phyloP scores from a whole-genome alignment of 2,329 filamentous ascomycete genomes.

The Didymella pinodella region DNA sequence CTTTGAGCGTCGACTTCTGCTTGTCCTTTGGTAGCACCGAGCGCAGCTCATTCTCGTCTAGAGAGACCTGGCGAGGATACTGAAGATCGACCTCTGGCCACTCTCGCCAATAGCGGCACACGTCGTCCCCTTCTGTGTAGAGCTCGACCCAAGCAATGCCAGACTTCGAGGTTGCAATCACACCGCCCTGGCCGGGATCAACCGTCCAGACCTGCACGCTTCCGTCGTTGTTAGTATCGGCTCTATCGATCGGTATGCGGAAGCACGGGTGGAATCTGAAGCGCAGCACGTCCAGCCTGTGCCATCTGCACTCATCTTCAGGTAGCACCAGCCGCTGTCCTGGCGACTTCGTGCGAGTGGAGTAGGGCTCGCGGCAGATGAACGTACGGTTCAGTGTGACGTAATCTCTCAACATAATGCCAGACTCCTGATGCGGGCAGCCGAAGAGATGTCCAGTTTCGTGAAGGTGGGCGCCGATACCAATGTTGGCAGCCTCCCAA shows the following conservation, averaged over 20 bases:
- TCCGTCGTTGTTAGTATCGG: constrained; percentile 65
- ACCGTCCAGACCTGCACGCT: constrained; percentile 88
- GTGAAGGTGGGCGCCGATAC: constrained; percentile 91
- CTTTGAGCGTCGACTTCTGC: constrained; percentile 72
- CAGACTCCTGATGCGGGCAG: constrained; percentile 85
- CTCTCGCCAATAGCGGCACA: constrained; percentile 84
- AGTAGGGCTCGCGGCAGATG: constrained; percentile 80
- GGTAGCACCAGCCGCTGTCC: constrained; percentile 75
- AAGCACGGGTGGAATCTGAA: constrained; percentile 94
- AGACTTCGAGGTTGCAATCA: constrained; percentile 81
- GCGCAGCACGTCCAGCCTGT: constrained; percentile 84
- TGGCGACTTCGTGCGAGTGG: constrained; percentile 83
- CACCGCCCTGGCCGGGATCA: constrained; percentile 76
- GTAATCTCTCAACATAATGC: constrained; percentile 93
- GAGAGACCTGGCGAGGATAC: constrained; percentile 73
- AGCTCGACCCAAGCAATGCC: constrained; percentile 89
- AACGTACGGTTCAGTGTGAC: constrained; percentile 85
- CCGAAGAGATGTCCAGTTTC: constrained; percentile 91
- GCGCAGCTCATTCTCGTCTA: constrained; percentile 79
- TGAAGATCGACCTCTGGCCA: constrained; percentile 69
- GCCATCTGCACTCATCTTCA: constrained; percentile 89
- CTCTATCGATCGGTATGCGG: constrained; percentile 76
- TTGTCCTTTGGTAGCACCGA: constrained; percentile 74
- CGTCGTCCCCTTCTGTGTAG: constrained; percentile 77
- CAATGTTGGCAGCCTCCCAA: constrained; percentile 95